Evolutionary conservation across 2,329 filamentous ascomycete species (phyloP), one percentile per base, ranked within the genome.

Genomic region (Cladorrhinum sp.): DNA sequence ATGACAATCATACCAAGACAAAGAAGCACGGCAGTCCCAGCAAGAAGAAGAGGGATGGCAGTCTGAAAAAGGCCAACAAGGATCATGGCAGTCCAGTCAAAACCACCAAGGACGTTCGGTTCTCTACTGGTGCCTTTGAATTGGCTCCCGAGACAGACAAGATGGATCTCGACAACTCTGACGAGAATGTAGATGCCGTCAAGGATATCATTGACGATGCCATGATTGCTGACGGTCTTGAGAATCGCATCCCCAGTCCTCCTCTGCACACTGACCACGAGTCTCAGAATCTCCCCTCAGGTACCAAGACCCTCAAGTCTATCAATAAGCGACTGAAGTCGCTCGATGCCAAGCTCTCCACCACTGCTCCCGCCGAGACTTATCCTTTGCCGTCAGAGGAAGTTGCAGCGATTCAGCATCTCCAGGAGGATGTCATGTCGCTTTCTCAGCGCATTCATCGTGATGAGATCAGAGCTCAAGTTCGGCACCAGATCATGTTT

Each of bases 401-500:
- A 22, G n/a, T 16, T 16, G n/a, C 16, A 7, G 41, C 41, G 18
- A 9, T 64, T 1, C n/a, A n/a, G 3, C 22, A 12, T 5, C 23
- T 63, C 12, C 51, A 51, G 3, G 2, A 25, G 3, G 32, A 55
- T 49, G 38, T 67, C n/a, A 10, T 51, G 10, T 24, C 4, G 1
- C 51, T 67, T 12, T 58, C 61, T n/a, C 32, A 32, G 12, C 59
- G 58, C 12, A 41, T 62, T n/a, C 57, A 63, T 3, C 24, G 41
- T 6, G 58, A 65, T 23, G 61, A 57, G 20, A 29, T 55, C 8
- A 61, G 67, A 9, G 62, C 64, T 20, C 29, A 56, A 0, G 5
- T 61, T 25, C 65, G 67, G 8, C 66, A 68, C 29, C 49, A 62
- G 2, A 64, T 68, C 2, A 36, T 67, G 9, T 69, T 69, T 41